Conservation (phyloP, 225 moss, liverwort and hornwort genomes). For the Asterella californica region DNA sequence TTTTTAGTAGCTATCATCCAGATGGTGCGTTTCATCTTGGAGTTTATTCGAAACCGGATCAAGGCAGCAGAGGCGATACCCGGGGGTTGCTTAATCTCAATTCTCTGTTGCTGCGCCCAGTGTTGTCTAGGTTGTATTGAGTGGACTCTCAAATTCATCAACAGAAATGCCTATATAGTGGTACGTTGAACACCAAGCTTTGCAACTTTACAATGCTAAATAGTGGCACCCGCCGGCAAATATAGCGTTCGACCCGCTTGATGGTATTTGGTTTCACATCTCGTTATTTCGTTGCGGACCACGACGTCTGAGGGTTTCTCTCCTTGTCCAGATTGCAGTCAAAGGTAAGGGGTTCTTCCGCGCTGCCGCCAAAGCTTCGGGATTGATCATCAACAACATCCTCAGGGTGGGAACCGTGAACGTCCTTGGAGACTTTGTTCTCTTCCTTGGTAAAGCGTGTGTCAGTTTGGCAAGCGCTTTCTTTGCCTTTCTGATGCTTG, state of each 20-base stretch:
- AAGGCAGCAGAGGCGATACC: slow-evolving; percentile 62
- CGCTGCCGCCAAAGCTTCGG: slow-evolving; percentile 86
- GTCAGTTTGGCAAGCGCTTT: slow-evolving; percentile 59
- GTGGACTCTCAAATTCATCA: slow-evolving; percentile 89
- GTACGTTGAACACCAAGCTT: slow-evolving; percentile 28
- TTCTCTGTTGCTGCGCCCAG: slow-evolving; percentile 75
- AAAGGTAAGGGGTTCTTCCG: slow-evolving; percentile 84
- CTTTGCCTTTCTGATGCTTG: slow-evolving; percentile 90
- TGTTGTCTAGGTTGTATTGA: slow-evolving; percentile 94
- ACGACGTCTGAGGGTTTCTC: background rate
- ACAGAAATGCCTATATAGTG: slow-evolving; percentile 74
- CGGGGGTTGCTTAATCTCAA: slow-evolving; percentile 68
- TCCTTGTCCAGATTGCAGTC: slow-evolving; percentile 64
- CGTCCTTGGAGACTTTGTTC: slow-evolving; percentile 69
- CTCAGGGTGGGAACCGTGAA: slow-evolving; percentile 80
- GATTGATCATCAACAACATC: slow-evolving; percentile 72
- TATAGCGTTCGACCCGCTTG: background rate
- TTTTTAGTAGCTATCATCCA: slow-evolving; percentile 79
- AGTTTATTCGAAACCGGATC: slow-evolving; percentile 66
- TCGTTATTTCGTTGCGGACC: background rate
- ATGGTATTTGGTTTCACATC: background rate
- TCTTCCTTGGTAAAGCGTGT: slow-evolving; percentile 72
- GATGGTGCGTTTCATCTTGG: slow-evolving; percentile 80
- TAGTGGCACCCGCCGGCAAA: background rate
- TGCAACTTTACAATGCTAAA: background rate